Percentiles rank a stretch among this genome's conserved stretches.
phyloP scores from a whole-genome alignment of 768 basidiomycete genomes.

The Boletus vermiculosoides region DNA sequence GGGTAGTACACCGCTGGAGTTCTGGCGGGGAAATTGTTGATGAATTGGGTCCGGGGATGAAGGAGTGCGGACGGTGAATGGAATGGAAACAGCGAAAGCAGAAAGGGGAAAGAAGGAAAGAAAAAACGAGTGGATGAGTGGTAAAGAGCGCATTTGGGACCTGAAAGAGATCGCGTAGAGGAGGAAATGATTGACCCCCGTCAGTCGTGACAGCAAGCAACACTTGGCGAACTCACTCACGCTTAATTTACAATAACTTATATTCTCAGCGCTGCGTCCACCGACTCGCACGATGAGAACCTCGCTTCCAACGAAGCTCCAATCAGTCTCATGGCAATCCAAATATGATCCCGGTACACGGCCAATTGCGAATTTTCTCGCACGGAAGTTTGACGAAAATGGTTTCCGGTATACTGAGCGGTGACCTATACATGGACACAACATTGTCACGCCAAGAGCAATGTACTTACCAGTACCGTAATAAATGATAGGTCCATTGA shows the following conservation, averaged over 20 bases:
- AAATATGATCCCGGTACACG: no score
- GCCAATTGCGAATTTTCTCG: no score
- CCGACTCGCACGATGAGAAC: neutral
- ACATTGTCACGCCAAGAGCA: neutral
- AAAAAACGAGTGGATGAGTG: constrained; percentile 24
- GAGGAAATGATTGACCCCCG: neutral
- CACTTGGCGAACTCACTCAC: neutral
- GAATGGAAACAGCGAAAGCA: constrained; percentile 33
- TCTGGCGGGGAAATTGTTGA: constrained; percentile 24
- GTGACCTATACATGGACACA: neutral
- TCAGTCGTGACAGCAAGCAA: no score
- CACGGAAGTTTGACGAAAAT: no score
- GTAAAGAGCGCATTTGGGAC: constrained; percentile 25
- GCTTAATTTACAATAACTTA: neutral
- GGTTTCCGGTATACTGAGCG: no score
- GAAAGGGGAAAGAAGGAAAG: constrained; percentile 13
- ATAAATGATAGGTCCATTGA: neutral
- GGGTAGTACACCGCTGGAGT: constrained; percentile 35
- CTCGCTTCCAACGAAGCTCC: no score
- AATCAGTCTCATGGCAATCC: neutral
- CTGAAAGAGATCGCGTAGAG: neutral
- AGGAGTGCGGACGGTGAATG: constrained; percentile 28
- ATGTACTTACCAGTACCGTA: neutral
- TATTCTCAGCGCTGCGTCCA: neutral
- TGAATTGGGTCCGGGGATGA: neutral